Conservation (phyloP, 164 flowering plant species). For the Buxus sempervirens region DNA sequence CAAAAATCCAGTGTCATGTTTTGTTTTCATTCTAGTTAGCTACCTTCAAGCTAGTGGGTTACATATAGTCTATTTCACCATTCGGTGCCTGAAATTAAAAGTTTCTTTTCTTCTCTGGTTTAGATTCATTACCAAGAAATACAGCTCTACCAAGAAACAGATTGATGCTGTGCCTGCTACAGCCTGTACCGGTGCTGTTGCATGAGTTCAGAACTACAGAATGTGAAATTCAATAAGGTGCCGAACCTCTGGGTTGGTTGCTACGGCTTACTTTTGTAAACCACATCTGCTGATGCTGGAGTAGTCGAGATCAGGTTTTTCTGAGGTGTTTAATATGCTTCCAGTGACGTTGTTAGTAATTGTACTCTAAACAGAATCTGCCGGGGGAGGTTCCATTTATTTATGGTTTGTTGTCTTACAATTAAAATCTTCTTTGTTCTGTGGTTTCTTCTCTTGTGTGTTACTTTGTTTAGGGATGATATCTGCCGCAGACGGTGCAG, state of each 20-base stretch:
- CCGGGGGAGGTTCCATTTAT: no score
- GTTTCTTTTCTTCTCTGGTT: conserved; percentile 6
- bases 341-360: no score
- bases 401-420: no score
- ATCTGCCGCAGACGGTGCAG: conserved; percentile 52
- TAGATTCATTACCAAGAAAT: conserved; percentile 92
- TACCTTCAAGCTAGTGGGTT: neutral
- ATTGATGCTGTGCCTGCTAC: conserved; percentile 60
- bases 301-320: no score
- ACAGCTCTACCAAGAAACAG: conserved; percentile 60
- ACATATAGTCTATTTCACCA: neutral
- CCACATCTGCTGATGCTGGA: no score
- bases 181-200: conserved; percentile 68
- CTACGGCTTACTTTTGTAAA: no score
- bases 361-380: no score
- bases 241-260: neutral
- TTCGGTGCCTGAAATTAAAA: neutral
- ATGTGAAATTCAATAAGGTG: neutral
- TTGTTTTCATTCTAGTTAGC: neutral
- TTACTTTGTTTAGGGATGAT: conserved; percentile 43
- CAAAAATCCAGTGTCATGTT: neutral
- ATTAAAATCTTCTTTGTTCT: no score
- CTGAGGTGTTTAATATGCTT: no score
- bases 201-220: conserved; percentile 22
- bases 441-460: no score